A percentile compares a stretch with the other conserved stretches of the same genome.
phyloP scores from a whole-genome alignment of 768 basidiomycete species.

The Lentinus brumalis region DNA sequence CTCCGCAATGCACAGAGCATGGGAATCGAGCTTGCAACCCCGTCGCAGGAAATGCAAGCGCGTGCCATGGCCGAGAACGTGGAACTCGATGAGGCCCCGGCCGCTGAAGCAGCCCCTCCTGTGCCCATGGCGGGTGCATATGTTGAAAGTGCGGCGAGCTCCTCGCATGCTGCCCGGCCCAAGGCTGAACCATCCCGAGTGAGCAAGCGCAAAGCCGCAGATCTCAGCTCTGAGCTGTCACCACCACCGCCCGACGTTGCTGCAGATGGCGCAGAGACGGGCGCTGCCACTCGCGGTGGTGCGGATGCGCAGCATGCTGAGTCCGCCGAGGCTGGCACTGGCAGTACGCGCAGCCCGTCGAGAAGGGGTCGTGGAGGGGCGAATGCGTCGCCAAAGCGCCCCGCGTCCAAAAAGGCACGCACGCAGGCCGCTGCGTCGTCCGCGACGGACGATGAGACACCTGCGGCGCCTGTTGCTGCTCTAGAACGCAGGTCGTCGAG shows the following conservation, averaged over 20 bases:
- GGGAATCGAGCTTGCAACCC: background rate
- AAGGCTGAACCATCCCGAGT: background rate
- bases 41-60: conserved; percentile 36
- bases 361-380: background rate
- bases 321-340: background rate
- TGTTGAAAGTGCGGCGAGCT: background rate
- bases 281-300: background rate
- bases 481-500: background rate
- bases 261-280: background rate
- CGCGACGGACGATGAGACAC: background rate
- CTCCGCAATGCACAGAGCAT: background rate
- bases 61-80: background rate
- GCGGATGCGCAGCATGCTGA: background rate
- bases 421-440: background rate
- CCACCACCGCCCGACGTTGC: background rate
- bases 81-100: background rate
- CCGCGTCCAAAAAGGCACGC: background rate
- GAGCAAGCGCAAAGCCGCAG: background rate
- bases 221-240: background rate
- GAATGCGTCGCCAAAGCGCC: background rate
- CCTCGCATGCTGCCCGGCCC: background rate
- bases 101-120: background rate
- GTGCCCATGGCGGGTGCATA: background rate
- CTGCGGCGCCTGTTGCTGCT: background rate
- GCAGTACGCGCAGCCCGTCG: background rate